These are phyloP conservation scores for Martiniozyma abietophila DNA, from an alignment of 805 yeast species.

Conservation along the genomic window DNA sequence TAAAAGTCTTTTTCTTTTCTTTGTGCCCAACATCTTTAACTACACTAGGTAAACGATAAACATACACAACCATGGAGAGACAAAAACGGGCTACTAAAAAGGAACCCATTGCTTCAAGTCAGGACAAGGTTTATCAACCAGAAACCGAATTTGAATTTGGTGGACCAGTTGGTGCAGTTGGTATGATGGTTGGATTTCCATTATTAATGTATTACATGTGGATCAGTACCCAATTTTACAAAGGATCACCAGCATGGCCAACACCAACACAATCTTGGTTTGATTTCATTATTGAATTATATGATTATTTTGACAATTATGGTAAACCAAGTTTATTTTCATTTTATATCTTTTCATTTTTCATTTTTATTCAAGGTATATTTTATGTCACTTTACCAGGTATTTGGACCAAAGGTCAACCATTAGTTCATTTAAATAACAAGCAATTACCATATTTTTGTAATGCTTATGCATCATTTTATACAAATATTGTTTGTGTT, in stretches of 20 bases:
- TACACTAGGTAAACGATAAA: too few relatives aligned
- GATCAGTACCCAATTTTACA: conserved; percentile 76
- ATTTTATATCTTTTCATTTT: conserved; percentile 64
- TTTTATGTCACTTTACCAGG: conserved; percentile 88
- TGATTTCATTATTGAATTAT: conserved; percentile 38
- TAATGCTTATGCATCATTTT: conserved; percentile 83
- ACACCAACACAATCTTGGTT: conserved; percentile 41
- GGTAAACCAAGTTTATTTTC: conserved; percentile 54
- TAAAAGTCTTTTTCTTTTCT: too few relatives aligned
- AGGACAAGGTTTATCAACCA: conserved; percentile 7
- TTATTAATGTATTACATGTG: conserved; percentile 94
- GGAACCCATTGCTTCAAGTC: too few relatives aligned
- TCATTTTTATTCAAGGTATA: conserved; percentile 56
- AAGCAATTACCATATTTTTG: conserved; percentile 86
- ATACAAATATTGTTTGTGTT: conserved; percentile 51
- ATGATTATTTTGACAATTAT: conserved; percentile 35
- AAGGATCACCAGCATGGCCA: conserved; percentile 68
- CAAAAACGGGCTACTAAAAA: too few relatives aligned
- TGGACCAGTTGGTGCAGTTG: conserved; percentile 80
- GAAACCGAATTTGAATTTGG: conserved; percentile 75
- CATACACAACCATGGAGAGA: too few relatives aligned
- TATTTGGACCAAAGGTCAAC: conserved; percentile 91
- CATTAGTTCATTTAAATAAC: conserved; percentile 70
- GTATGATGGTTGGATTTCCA: conserved; percentile 92
- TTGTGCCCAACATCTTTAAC: too few relatives aligned